These are phyloP conservation scores for Camelina sativa DNA, from an alignment of 345 rosid genomes.

Conservation along the genomic window DNA sequence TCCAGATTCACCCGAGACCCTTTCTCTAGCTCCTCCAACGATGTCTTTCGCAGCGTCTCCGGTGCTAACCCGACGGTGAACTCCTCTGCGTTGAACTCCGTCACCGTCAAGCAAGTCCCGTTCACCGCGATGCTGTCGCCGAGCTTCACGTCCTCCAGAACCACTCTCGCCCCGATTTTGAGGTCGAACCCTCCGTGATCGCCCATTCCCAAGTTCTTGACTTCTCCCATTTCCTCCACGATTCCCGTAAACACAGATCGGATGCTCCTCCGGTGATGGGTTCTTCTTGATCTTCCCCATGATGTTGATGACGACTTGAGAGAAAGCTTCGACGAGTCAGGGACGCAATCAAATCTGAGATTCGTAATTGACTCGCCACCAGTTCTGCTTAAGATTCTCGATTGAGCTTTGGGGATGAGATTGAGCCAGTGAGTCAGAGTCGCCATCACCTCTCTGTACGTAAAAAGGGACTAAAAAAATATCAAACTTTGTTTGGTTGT, in stretches of 20 bases:
- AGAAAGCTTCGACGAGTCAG: slow-evolving; percentile 34
- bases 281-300: slow-evolving; percentile 15
- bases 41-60: slow-evolving; percentile 80
- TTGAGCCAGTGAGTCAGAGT: slow-evolving; percentile 19
- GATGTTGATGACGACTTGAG: slow-evolving; percentile 30
- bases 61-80: slow-evolving; percentile 79
- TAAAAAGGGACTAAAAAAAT: neutral
- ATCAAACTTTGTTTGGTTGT: neutral
- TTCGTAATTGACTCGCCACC: neutral
- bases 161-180: slow-evolving; percentile 64
- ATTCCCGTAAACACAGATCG: slow-evolving; percentile 82
- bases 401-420: slow-evolving; percentile 34
- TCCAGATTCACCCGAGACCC: slow-evolving; percentile 87
- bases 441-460: slow-evolving; percentile 23
- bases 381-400: slow-evolving; percentile 4
- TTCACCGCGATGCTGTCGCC: slow-evolving; percentile 90
- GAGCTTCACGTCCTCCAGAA: slow-evolving; percentile 63
- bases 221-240: slow-evolving; percentile 83
- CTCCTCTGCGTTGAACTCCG: slow-evolving; percentile 60
- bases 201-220: slow-evolving; percentile 58
- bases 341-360: slow-evolving; percentile 38
- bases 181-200: slow-evolving; percentile 69
- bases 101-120: slow-evolving; percentile 88
- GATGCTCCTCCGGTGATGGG: slow-evolving; percentile 30
- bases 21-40: slow-evolving; percentile 62